These are phyloP conservation scores for Metschnikowia gelsemii DNA, from an alignment of 805 yeast species.

Conservation along the genomic window DNA sequence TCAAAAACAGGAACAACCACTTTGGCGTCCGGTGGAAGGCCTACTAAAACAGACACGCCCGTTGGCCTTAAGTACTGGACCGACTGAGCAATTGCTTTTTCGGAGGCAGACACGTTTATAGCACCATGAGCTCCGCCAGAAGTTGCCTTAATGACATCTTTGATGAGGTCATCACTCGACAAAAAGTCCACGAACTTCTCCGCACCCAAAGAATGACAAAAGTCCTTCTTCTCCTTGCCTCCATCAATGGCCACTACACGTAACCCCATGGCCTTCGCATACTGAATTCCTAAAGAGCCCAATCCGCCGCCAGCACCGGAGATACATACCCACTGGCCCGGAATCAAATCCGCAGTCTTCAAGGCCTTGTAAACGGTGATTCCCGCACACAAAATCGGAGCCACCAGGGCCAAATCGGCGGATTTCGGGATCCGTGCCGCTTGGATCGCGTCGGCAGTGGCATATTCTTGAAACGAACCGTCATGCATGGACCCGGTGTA, in stretches of 20 bases:
- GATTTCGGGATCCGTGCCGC: slow-evolving; percentile 78
- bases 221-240: slow-evolving; percentile 58
- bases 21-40: slow-evolving; percentile 79
- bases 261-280: slow-evolving; percentile 75
- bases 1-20: slow-evolving; percentile 67
- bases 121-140: slow-evolving; percentile 77
- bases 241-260: slow-evolving; percentile 72
- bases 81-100: slow-evolving; percentile 54
- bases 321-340: slow-evolving; percentile 76
- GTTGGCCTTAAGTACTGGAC: slow-evolving; percentile 42
- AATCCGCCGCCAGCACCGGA: slow-evolving; percentile 83
- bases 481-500: slow-evolving; percentile 81
- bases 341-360: slow-evolving; percentile 67
- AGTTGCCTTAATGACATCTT: slow-evolving; percentile 55
- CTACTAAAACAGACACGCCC: slow-evolving; percentile 48
- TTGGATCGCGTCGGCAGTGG: slow-evolving; percentile 83
- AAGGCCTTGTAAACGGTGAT: slow-evolving; percentile 88
- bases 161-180: slow-evolving; percentile 52
- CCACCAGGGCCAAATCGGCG: slow-evolving; percentile 68
- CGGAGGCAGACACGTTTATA: slow-evolving; percentile 73
- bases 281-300: slow-evolving; percentile 72
- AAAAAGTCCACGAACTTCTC: slow-evolving; percentile 29
- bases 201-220: slow-evolving; percentile 36
- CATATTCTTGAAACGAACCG: slow-evolving; percentile 90
- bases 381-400: slow-evolving; percentile 90